phyloP scores from a whole-genome alignment of 768 basidiomycete species.

The Panellus pusillus region DNA sequence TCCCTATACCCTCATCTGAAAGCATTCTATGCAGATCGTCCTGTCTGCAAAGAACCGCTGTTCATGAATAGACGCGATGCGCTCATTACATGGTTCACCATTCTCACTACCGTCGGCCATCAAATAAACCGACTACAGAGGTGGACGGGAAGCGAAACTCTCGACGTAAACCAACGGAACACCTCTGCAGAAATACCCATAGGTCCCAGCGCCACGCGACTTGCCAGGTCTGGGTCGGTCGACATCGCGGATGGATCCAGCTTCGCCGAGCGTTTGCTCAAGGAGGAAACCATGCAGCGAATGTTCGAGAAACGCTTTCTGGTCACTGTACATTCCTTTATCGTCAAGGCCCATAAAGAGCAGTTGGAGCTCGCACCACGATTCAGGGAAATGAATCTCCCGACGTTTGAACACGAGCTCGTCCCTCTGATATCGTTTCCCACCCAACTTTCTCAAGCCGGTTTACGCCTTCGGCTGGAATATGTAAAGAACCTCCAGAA shows the following conservation, averaged over 20 bases:
- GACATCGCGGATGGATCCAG: constrained; percentile 71
- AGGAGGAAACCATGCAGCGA: constrained; percentile 94
- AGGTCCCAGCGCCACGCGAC: constrained; percentile 30
- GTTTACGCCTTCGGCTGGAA: constrained; percentile 84
- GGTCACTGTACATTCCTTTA: constrained; percentile 82
- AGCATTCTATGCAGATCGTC: constrained; percentile 78
- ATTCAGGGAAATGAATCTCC: constrained; percentile 88
- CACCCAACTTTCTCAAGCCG: constrained; percentile 90
- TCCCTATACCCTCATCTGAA: constrained; percentile 85
- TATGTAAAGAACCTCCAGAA: constrained; percentile 87
- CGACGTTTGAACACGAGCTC: constrained; percentile 86
- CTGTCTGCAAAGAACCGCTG: constrained; percentile 56
- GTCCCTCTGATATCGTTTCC: constrained; percentile 95
- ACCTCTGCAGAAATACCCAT: constrained; percentile 61
- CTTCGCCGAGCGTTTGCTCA: constrained; percentile 91
- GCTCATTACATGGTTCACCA: constrained; percentile 89
- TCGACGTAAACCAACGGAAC: constrained; percentile 84
- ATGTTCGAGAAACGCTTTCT: constrained; percentile 92
- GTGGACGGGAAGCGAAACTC: constrained; percentile 92
- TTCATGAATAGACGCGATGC: constrained; percentile 88
- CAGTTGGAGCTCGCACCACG: constrained; percentile 76
- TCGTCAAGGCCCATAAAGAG: constrained; percentile 82
- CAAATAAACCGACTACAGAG: constrained; percentile 79
- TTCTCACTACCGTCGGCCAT: constrained; percentile 79
- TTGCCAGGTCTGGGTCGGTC: constrained; percentile 31